Base-by-base conservation (phyloP, 352 stramenopile species). In the Phytophthora agathidicida region DNA sequence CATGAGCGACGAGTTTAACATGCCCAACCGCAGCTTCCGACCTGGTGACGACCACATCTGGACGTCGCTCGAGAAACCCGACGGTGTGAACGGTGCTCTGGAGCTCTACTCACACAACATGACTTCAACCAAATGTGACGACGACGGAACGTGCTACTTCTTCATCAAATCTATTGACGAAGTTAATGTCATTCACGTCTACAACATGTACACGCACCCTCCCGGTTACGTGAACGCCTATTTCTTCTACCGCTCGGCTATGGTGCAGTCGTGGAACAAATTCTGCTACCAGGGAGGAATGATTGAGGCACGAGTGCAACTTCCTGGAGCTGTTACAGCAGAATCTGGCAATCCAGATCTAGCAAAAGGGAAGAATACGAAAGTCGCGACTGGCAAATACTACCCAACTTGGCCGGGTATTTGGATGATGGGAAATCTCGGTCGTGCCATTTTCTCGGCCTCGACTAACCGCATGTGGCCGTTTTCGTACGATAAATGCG, bases 1-100 rank as follows among this genome's bases (percentile, higher is more conserved):
- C 26, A 98, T 97, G 86, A 97, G 88, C 35, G 94, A 98, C 72
- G 94, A 98, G 65, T 98, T 98, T 69, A 88, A 98, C 66, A 80
- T 78, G 33, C 73, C 89, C 1, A 83, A 85, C 16, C 80, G 96
- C 9, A 83, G 54, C 22, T 98, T 99, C 66, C 47, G 68, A 33
- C 92, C 98, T 24, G 96, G 94, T 9, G 58, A 82, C 11, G 95
- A 98, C 75, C 92, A 96, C 24, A 68, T 93, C 22, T 99, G 96
- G 96, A 98, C 92, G 1, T 92, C 94, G 1, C 74, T 97, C 26
- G 76, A 98, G 49, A 97, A 96, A 41, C 96, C 97, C 43, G 92
- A 98, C 66, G 89, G 91, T 51, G 92, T 88, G 7, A 92, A 93
- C 33, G 80, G 75, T 23, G 93, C 91, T 1, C 66, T 98, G 9